Conservation (phyloP, 2,329 filamentous ascomycete genomes). For the Cercospora berteroae region DNA sequence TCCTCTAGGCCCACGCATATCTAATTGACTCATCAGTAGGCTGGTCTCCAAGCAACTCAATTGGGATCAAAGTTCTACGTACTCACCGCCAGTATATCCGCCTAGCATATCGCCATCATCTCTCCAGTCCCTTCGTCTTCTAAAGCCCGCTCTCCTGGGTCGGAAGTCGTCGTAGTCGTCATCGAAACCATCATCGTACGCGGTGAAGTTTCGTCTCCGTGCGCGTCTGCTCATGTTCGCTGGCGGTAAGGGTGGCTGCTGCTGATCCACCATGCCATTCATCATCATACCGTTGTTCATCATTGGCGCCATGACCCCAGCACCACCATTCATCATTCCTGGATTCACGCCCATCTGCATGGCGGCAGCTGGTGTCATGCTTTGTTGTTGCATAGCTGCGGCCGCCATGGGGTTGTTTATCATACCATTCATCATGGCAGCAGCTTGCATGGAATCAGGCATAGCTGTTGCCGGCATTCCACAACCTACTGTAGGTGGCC, state of each 20-base stretch:
- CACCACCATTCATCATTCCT: slow-evolving; percentile 15
- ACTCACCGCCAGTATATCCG: slow-evolving; percentile 23
- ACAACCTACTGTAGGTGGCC: background rate
- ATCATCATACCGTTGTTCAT: slow-evolving; percentile 7
- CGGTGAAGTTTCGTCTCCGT: slow-evolving; percentile 12
- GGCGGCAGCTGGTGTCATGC: slow-evolving; percentile 6
- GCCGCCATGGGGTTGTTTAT: background rate
- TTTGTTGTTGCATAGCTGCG: slow-evolving; percentile 5
- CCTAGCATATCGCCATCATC: slow-evolving; percentile 22
- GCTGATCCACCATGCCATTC: slow-evolving; percentile 15
- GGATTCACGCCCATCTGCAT: slow-evolving; percentile 9
- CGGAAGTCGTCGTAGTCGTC: slow-evolving; percentile 20
- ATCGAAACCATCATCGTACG: slow-evolving; percentile 17
- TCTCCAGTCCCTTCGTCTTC: slow-evolving; percentile 14
- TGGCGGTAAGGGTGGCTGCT: background rate
- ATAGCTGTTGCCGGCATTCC: background rate
- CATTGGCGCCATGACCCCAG: slow-evolving; percentile 5
- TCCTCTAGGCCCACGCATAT: slow-evolving; percentile 17
- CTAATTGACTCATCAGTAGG: slow-evolving; percentile 5
- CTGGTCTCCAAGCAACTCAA: background rate
- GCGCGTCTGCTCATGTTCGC: slow-evolving; percentile 8
- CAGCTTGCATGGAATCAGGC: slow-evolving; percentile 11
- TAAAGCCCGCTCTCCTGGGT: slow-evolving; percentile 2
- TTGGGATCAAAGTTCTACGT: slow-evolving; percentile 11
- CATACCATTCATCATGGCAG: slow-evolving; percentile 8